Evolutionary conservation across 1,139 yeast genomes (phyloP), one percentile per base, ranked within the genome.

Genomic region (Yamadazyma dendronema): DNA sequence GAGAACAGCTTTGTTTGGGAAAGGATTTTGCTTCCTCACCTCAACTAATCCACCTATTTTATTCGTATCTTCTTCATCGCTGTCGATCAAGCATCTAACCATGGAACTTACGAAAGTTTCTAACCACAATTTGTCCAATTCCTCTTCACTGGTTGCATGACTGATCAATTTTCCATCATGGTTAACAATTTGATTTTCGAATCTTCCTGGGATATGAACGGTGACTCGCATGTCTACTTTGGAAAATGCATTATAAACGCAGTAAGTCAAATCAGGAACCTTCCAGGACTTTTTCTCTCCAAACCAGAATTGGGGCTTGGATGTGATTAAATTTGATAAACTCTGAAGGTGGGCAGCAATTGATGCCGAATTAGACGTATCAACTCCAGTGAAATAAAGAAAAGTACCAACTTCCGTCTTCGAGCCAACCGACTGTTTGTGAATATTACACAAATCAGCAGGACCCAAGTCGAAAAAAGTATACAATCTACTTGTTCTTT

Each of bases 361-460:
- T 15, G 80, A 70, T 4, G 83, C 81, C 13, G 77, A 67, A 50
- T 72, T 75, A 36, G 79, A 72, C 6, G 79, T 75, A 53, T 77
- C 80, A 3, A 77, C 71, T 3, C 83, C 83, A 0, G 81, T 74
- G 49, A 68, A 76, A 53, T 77, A 77, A 33, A 77, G 61, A 49
- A 72, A 77, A 4, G 82, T 76, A 3, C 80, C 79, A 30, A 72
- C 54, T 40, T 65, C 75, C 19, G 67, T 57, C 53, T 65, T 67
- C 42, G 74, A 69, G 50, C 56, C 71, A 46, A 52, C 57, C 33
- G 62, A 66, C 45, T 53, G 71, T 50, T 79, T 76, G 38, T 76
- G 75, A 38, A 79, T 65, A 54, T 86, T 95, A 35, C 95, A 85
- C 47, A 92, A 68, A 64, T 92, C 97, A 5, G 96, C 90, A 0